Conservation (phyloP, 192 early-diverging fungal genomes). For the Backusella australiensis region DNA sequence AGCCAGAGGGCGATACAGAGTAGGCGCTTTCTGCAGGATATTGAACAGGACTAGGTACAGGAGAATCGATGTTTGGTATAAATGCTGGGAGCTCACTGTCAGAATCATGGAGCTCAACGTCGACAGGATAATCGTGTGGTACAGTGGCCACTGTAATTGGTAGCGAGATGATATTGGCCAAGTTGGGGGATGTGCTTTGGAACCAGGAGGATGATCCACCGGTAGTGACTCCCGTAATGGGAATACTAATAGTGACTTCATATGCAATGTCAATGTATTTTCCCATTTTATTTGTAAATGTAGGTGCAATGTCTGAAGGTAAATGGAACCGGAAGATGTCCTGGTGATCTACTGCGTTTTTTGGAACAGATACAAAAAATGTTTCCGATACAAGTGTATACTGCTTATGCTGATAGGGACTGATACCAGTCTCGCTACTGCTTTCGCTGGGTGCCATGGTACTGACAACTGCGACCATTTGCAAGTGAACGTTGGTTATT, state of each 20-base stretch:
- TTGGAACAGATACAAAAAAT: constrained; percentile 24
- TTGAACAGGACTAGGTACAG: constrained; percentile 10
- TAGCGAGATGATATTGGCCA: not conserved
- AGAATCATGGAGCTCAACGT: constrained; percentile 11
- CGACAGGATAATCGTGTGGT: constrained; percentile 11
- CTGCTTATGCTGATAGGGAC: not conserved
- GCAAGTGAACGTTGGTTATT: constrained; percentile 1
- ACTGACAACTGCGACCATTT: constrained; percentile 4
- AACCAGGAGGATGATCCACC: not conserved
- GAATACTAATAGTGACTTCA: constrained; percentile 17
- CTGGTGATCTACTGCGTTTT: constrained; percentile 9
- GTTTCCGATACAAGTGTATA: constrained; percentile 18
- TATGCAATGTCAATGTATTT: constrained; percentile 21
- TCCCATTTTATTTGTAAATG: constrained; percentile 20
- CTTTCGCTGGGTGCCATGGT: not conserved
- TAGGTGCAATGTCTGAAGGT: constrained; percentile 19
- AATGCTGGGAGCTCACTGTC: constrained; percentile 9
- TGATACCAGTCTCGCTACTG: not conserved
- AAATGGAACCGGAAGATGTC: constrained; percentile 18
- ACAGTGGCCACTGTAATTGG: constrained; percentile 21
- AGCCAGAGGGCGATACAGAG: not conserved
- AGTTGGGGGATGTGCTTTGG: not conserved
- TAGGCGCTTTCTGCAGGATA: constrained; percentile 4
- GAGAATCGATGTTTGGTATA: constrained; percentile 17
- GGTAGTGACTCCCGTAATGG: not conserved